Base-by-base conservation (phyloP, 306 rosid genomes). In the Mimosa pudica region DNA sequence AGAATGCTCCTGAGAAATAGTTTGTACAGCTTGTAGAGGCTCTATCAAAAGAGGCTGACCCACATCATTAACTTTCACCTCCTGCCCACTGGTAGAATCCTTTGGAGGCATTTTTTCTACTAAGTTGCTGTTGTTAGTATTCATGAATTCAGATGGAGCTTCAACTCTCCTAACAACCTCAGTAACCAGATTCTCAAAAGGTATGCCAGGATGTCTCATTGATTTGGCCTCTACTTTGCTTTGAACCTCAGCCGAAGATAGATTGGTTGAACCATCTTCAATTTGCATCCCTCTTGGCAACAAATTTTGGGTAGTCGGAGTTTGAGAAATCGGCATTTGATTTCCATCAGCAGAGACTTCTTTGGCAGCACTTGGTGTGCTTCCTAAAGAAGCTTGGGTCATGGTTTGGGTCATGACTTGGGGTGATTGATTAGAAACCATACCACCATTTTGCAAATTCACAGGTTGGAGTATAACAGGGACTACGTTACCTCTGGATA, bases 11-110 rank as follows among this genome's bases (percentile, higher is more conserved):
- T 66, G 71, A 71, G 67, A 86, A 74, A 30, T 63, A 64, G 86
- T 81, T 64, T 85, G 88, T 51, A 84, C 82, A 48, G 92, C 88
- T 79, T 89, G 94, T 82, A 89, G 84, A 81, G 97, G 92, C 75
- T 85, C 86, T 47, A 82, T 85, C 70, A 83, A 84, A 10, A 88
- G 75, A 57, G 97, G 80, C 79, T 78, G 91, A 76, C 79, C 88
- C 49, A 48, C 24, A 7, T 87, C 83, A 32, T 81, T 78, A 38
- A 67, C 80, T 79, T 73, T 84, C 58, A 81, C 89, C 70, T 82
- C 85, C 70, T 45, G 82, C 64, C 51, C 49, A 16, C 36, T 41
- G 74, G 41, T 68, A 18, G 73, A 75, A 76, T 86, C 86, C 75
- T 86, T 83, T 8, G 5, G 73, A 46, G 77, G 20, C n/a, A 42